A percentile compares a stretch with the other conserved stretches of the same genome.
Conservation (phyloP, 2,329 filamentous ascomycete species). For the Calonectria leucothoes region DNA sequence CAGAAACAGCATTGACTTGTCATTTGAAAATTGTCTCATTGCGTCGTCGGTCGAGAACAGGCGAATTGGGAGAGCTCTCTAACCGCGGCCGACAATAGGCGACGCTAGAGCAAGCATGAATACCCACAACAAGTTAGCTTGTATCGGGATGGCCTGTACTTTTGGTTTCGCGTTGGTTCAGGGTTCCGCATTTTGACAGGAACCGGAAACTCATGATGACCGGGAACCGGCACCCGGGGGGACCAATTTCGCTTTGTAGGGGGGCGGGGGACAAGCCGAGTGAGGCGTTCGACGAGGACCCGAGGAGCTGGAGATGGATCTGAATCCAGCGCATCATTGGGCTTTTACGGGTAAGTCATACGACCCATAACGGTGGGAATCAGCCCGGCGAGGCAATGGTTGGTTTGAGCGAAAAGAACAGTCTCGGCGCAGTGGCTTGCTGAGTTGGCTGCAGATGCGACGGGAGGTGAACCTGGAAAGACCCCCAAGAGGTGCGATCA, state of each 20-base stretch:
- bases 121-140: constrained; percentile 33
- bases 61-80: constrained; percentile 25
- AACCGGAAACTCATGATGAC: not conserved
- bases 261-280: not conserved
- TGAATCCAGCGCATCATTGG: not conserved
- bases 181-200: constrained; percentile 5
- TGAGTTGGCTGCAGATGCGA: not conserved
- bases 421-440: constrained; percentile 22
- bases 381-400: not conserved
- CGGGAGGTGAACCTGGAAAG: not conserved
- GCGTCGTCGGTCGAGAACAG: constrained; percentile 10
- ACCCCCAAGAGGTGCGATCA: not conserved
- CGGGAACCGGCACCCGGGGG: constrained; percentile 9
- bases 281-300: not conserved
- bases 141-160: constrained; percentile 21
- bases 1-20: not conserved
- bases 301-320: not conserved
- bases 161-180: constrained; percentile 16
- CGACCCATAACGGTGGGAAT: not conserved
- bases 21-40: constrained; percentile 18
- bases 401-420: constrained; percentile 8
- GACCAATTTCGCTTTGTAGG: not conserved
- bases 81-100: constrained; percentile 20
- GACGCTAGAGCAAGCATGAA: constrained; percentile 35
- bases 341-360: constrained; percentile 2